Conservation (phyloP, 768 basidiomycete species). For the Termitomyces sp. region DNA sequence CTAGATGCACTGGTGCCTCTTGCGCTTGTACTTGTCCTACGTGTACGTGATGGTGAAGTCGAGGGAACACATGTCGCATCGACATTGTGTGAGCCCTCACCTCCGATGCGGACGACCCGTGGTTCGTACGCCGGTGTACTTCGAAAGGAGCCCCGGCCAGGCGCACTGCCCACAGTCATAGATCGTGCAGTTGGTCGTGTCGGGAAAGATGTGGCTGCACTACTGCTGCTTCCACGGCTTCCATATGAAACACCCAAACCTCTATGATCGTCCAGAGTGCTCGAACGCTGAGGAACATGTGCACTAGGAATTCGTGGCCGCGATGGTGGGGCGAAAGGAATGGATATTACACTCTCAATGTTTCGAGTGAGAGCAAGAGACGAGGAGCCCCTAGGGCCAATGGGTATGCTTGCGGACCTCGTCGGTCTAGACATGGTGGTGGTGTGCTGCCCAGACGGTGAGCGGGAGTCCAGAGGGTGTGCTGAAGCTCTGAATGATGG, state of each 20-base stretch:
- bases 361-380: slow-evolving; percentile 49
- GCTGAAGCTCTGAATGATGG: background rate
- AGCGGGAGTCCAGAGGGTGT: background rate
- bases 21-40: slow-evolving; percentile 36
- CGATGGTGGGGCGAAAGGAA: slow-evolving; percentile 45
- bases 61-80: slow-evolving; percentile 43
- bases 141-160: slow-evolving; percentile 29
- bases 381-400: slow-evolving; percentile 44
- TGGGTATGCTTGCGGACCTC: slow-evolving; percentile 67
- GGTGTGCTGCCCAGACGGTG: background rate
- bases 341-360: slow-evolving; percentile 64
- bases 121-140: slow-evolving; percentile 50
- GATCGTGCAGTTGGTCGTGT: slow-evolving; percentile 41
- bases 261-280: slow-evolving; percentile 30
- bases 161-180: slow-evolving; percentile 31
- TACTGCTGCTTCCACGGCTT: slow-evolving; percentile 27
- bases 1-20: slow-evolving; percentile 27
- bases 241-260: slow-evolving; percentile 36
- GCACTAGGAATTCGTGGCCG: slow-evolving; percentile 37
- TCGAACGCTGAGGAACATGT: slow-evolving; percentile 22
- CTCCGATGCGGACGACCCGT: slow-evolving; percentile 60
- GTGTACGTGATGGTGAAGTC: slow-evolving; percentile 43
- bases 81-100: slow-evolving; percentile 31
- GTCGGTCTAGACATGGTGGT: slow-evolving; percentile 47
- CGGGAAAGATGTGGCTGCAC: slow-evolving; percentile 26